Conservation (phyloP, 2,329 filamentous ascomycete genomes). For the Clathrospora elynae region DNA sequence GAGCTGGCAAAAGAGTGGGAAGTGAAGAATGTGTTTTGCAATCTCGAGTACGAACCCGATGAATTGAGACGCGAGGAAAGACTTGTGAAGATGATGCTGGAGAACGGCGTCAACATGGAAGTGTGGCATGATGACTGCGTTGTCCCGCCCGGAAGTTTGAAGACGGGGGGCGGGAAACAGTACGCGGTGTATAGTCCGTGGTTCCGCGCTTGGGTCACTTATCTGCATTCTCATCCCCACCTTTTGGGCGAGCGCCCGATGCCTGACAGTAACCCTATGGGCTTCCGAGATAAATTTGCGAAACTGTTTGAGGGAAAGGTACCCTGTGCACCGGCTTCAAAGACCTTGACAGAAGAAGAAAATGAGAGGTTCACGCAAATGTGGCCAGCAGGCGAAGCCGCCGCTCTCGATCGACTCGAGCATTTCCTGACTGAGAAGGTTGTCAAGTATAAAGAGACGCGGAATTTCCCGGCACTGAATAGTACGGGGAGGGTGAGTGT, state of each 20-base stretch:
- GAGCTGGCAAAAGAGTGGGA: slow-evolving; percentile 73
- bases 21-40: slow-evolving; percentile 75
- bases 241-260: slow-evolving; percentile 66
- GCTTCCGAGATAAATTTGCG: slow-evolving; percentile 56
- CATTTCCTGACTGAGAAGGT: slow-evolving; percentile 55
- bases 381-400: slow-evolving; percentile 54
- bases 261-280: slow-evolving; percentile 61
- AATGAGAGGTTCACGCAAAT: slow-evolving; percentile 49
- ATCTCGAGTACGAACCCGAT: slow-evolving; percentile 91
- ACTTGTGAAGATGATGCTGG: slow-evolving; percentile 65
- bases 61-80: slow-evolving; percentile 78
- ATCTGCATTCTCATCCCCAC: slow-evolving; percentile 72
- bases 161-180: slow-evolving; percentile 72
- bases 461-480: slow-evolving; percentile 51
- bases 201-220: slow-evolving; percentile 75
- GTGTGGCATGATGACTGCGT: slow-evolving; percentile 81
- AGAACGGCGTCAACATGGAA: slow-evolving; percentile 70
- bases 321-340: slow-evolving; percentile 63
- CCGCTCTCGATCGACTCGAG: slow-evolving; percentile 49
- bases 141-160: slow-evolving; percentile 72
- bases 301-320: slow-evolving; percentile 41
- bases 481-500: slow-evolving; percentile 50
- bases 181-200: slow-evolving; percentile 86
- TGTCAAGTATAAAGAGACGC: slow-evolving; percentile 47
- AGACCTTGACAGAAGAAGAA: slow-evolving; percentile 56